A percentile compares a stretch with the other conserved stretches of the same genome.
These are phyloP conservation scores for Colletotrichum endophyticum DNA, from an alignment of 2,329 filamentous ascomycete species.

Conservation along the genomic window DNA sequence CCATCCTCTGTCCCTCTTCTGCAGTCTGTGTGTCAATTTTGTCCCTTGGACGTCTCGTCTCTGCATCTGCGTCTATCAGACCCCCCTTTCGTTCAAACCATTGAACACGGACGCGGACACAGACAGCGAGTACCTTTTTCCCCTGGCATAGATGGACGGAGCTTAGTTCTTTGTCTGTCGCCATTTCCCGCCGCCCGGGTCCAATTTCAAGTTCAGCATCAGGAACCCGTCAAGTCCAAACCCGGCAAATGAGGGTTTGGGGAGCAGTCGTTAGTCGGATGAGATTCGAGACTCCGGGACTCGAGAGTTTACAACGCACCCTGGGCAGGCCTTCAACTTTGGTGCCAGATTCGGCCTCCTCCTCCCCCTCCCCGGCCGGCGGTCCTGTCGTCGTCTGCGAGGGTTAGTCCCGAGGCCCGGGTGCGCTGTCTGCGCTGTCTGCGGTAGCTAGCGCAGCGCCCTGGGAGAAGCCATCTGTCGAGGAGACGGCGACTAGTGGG, in stretches of 20 bases:
- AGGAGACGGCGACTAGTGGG: neutral
- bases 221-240: neutral
- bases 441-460: neutral
- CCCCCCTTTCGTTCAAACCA: neutral
- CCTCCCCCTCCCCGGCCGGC: too few relatives aligned
- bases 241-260: conserved; percentile 2
- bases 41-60: neutral
- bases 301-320: neutral
- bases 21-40: conserved; percentile 4
- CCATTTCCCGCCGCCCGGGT: neutral
- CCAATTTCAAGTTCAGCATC: conserved; percentile 1
- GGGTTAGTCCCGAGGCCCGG: neutral
- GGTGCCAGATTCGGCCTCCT: conserved; percentile 1
- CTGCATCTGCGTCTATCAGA: neutral
- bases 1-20: neutral
- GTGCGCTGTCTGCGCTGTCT: neutral
- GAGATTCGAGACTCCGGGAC: neutral
- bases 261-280: neutral
- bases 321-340: conserved; percentile 10
- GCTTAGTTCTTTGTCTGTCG: neutral
- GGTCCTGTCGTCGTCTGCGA: neutral
- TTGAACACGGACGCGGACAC: neutral
- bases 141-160: neutral
- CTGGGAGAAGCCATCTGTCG: neutral
- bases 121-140: neutral